Evolutionary conservation across 345 rosid species (phyloP).

Genomic region (Dipteronia sinensis): DNA sequence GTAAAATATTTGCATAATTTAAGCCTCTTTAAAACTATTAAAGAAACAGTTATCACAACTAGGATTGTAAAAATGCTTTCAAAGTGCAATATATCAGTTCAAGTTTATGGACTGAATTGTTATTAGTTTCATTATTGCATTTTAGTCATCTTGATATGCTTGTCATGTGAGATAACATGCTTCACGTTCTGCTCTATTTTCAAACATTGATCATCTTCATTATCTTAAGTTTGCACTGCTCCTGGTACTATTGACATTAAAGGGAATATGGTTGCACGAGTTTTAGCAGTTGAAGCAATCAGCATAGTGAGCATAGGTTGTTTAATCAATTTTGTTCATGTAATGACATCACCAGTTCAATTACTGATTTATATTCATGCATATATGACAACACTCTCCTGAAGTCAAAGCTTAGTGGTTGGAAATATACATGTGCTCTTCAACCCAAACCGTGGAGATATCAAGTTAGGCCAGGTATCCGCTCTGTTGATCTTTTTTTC

Average conservation of each 20-base stretch:
- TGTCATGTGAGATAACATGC: constrained; percentile 3
- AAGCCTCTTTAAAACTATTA: not conserved
- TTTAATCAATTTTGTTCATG: not conserved
- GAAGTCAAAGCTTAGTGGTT: constrained; percentile 56
- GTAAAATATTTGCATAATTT: not conserved
- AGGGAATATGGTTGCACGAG: not conserved
- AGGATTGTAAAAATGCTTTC: not conserved
- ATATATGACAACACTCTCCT: constrained; percentile 35
- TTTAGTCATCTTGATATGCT: not conserved
- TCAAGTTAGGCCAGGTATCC: constrained; percentile 85
- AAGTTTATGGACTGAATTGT: not conserved
- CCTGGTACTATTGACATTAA: not conserved
- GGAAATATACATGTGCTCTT: constrained; percentile 80
- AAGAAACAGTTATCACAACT: not conserved
- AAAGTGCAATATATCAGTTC: not conserved
- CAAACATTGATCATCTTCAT: not conserved
- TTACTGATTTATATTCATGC: not conserved
- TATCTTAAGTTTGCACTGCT: not conserved
- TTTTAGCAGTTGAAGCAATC: not conserved
- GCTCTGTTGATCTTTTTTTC: constrained; percentile 16
- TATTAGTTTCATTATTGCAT: not conserved
- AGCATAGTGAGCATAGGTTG: not conserved
- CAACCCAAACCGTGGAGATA: constrained; percentile 89
- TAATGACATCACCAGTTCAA: not conserved
- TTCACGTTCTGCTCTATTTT: constrained; percentile 1